Conservation (phyloP, 2,329 filamentous ascomycete species). For the Sporothrix inflata region DNA sequence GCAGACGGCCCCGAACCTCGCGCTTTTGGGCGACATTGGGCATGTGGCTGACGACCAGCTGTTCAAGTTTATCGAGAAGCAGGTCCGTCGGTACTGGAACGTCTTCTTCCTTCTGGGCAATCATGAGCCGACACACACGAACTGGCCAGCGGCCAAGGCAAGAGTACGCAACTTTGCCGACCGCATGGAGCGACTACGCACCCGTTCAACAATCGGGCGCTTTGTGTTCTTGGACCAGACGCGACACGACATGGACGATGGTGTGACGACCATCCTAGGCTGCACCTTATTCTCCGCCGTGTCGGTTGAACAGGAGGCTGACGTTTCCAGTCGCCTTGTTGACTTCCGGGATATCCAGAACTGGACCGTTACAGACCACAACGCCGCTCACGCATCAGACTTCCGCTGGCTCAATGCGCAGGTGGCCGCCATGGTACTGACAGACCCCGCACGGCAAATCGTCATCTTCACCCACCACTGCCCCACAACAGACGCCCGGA, state of each 20-base stretch:
- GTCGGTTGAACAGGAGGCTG: not conserved
- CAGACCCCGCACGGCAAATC: not conserved
- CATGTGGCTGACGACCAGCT: slow-evolving; percentile 46
- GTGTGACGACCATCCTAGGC: not conserved
- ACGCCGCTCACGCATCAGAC: not conserved
- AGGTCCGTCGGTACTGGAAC: slow-evolving; percentile 52
- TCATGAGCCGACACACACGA: slow-evolving; percentile 56
- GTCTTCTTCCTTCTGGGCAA: slow-evolving; percentile 60
- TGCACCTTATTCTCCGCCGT: not conserved
- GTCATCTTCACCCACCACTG: not conserved
- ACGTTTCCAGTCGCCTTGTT: not conserved
- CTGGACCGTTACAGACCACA: not conserved
- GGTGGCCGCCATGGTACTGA: not conserved
- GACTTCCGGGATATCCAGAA: not conserved
- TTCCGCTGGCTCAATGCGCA: not conserved
- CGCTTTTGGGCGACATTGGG: slow-evolving; percentile 61
- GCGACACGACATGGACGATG: not conserved
- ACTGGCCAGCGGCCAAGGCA: slow-evolving; percentile 41
- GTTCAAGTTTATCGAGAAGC: slow-evolving; percentile 51
- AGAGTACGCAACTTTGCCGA: slow-evolving; percentile 43
- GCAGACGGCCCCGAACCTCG: slow-evolving; percentile 51
- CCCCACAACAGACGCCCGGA: not conserved
- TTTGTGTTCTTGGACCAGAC: not conserved
- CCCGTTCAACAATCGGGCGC: not conserved
- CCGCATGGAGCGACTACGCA: slow-evolving; percentile 25